phyloP scores from a whole-genome alignment of 192 early-diverging fungal species.

The Coemansia sp. region DNA sequence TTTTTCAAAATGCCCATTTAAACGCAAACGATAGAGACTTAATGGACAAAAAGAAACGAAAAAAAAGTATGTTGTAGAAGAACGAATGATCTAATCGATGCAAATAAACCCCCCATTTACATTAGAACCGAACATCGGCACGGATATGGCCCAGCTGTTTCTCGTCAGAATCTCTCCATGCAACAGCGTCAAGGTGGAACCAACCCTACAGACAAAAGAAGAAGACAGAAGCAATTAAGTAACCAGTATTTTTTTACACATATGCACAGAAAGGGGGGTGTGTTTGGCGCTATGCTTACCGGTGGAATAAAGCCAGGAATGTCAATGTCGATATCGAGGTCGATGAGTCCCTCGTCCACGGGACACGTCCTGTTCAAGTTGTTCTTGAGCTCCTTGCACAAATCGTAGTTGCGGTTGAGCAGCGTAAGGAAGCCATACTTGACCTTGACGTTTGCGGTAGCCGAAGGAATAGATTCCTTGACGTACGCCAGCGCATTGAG shows the following conservation, averaged over 20 bases:
- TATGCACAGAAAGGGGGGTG: too few relatives aligned
- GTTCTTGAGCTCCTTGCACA: constrained; percentile 47
- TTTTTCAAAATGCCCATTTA: not conserved
- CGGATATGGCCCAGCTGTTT: constrained; percentile 50
- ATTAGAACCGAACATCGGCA: constrained; percentile 41
- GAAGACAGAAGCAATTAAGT: not conserved
- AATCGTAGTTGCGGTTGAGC: constrained; percentile 45
- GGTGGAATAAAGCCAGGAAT: constrained; percentile 49
- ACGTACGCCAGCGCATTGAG: constrained; percentile 45
- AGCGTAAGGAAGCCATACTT: constrained; percentile 50
- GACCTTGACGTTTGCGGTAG: constrained; percentile 47
- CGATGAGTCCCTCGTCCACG: constrained; percentile 45
- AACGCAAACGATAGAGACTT: not conserved
- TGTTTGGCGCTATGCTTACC: constrained; percentile 28
- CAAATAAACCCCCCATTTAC: not conserved
- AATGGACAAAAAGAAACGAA: not conserved
- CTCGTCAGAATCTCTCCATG: constrained; percentile 44
- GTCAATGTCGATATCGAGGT: constrained; percentile 46
- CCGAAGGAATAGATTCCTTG: constrained; percentile 45
- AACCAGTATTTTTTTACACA: not conserved
- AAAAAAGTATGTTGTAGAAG: not conserved
- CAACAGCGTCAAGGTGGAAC: constrained; percentile 50
- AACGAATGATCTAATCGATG: not conserved
- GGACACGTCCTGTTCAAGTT: constrained; percentile 54
- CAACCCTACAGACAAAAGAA: constrained; percentile 31